Evolutionary conservation across 257 asterid genomes (phyloP), one percentile per base, ranked within the genome.

Genomic region (Solanum pinnatisectum): DNA sequence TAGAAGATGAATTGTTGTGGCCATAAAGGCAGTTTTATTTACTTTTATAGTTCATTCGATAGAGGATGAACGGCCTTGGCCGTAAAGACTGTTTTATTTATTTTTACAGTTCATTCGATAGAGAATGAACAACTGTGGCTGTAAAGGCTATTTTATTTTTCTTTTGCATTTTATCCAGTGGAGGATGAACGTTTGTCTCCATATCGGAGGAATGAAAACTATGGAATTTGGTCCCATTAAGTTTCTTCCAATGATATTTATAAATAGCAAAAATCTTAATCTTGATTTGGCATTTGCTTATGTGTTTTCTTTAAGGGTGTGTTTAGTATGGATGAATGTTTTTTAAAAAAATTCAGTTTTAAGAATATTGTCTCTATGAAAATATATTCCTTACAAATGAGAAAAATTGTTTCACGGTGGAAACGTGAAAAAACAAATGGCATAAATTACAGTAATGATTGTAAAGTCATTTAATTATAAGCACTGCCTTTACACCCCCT

Each of bases 91-190:
- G 3, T 6, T 27, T 6, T 68, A 6, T 30, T 68, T 68, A 1
- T 37, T 68, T 67, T 68, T 14, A 1, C 6, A 68, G 22, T 68
- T 68, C 5, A 30, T 23, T 5, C 4, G 1, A 3, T 11, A 23
- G 8, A 65, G 32, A 16, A 65, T 65, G 9, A 65, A 65, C 0
- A 0, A 0, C 0, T 65, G 33, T 65, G 13, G 0, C 13, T 0
- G 2, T 59, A 8, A 22, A 60, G 30, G 0, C 70, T 9, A 60
- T 60, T 22, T 20, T 60, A 22, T 22, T 60, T 60, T 60, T 60
- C 1, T 3, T 59, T 59, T 20, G 4, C 27, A 60, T 22, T 9
- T 23, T 52, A 52, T 52, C 30, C 6, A 10, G 6, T 60, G 0
- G 6, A 0, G 6, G 3, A 60, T 60, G 30, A 23, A 60, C 30